A percentile compares a stretch with the other conserved stretches of the same genome.
Evolutionary conservation across 495 filamentous ascomycete genomes (phyloP).

Genomic region (Lophium mytilinum): DNA sequence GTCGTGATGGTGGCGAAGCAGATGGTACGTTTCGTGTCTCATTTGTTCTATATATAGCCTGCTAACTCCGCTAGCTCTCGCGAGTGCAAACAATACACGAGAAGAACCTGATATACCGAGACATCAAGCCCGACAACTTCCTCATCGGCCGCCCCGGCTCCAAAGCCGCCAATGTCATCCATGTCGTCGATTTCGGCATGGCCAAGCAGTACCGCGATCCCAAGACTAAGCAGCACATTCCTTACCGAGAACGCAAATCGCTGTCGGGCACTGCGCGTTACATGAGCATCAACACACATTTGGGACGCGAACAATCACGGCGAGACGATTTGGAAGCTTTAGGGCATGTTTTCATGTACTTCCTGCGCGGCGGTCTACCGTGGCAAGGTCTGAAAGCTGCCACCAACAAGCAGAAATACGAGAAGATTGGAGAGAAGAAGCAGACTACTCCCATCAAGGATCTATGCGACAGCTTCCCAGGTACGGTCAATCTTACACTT

Average conservation of each 20-base stretch:
- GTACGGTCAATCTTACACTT: constrained; percentile 34
- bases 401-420: constrained; percentile 99
- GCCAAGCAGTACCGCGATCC: constrained; percentile 98
- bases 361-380: constrained; percentile 87
- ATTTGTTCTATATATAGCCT: constrained; percentile 4
- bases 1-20: constrained; percentile 99
- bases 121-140: constrained; percentile 99
- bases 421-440: constrained; percentile 99
- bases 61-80: constrained; percentile 57
- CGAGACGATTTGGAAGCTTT: constrained; percentile 94
- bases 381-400: constrained; percentile 99
- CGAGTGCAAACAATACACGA: constrained; percentile 99
- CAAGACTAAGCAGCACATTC: constrained; percentile 99
- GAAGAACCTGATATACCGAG: constrained; percentile 98
- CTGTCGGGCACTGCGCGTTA: constrained; percentile 95
- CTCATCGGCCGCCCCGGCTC: constrained; percentile 89
- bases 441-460: constrained; percentile 96
- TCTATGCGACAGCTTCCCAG: constrained; percentile 89
- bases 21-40: constrained; percentile 58
- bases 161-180: constrained; percentile 94
- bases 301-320: constrained; percentile 92
- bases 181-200: constrained; percentile 99
- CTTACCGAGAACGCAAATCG: constrained; percentile 95
- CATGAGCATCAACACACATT: constrained; percentile 99
- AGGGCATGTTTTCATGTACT: constrained; percentile 99